phyloP scores from a whole-genome alignment of 768 basidiomycete species.

The Mycena belliarum region DNA sequence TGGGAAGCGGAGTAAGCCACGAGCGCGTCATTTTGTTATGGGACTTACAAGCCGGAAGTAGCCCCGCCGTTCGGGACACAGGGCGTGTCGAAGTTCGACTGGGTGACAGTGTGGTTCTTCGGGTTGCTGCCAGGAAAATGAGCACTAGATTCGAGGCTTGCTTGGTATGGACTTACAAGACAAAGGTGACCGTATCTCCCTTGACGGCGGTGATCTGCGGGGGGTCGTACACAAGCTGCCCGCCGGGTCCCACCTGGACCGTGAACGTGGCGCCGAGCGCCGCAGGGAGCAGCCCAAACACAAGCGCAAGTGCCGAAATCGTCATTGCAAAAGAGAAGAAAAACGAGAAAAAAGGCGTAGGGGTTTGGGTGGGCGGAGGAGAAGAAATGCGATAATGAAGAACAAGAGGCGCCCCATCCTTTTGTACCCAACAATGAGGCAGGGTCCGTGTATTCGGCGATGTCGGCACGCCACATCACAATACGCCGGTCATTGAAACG shows the following conservation, averaged over 20 bases:
- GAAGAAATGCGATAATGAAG: background rate
- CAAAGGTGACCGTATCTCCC: slow-evolving; percentile 23
- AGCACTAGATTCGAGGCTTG: background rate
- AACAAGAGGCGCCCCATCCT: background rate
- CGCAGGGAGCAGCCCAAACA: slow-evolving; percentile 11
- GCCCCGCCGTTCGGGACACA: slow-evolving; percentile 27
- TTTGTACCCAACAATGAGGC: background rate
- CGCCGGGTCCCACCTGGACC: slow-evolving; percentile 24
- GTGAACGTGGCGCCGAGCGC: slow-evolving; percentile 11
- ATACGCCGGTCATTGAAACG: no score
- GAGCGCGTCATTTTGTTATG: background rate
- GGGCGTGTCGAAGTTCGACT: slow-evolving; percentile 35
- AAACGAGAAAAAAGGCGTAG: background rate
- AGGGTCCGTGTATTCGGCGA: background rate
- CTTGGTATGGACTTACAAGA: slow-evolving; percentile 23
- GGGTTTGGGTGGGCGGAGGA: background rate
- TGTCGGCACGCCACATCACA: no score
- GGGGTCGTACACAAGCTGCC: slow-evolving; percentile 19
- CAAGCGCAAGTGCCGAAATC: background rate
- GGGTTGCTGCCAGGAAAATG: slow-evolving; percentile 16
- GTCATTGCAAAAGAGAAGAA: slow-evolving; percentile 8
- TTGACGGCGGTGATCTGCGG: slow-evolving; percentile 18
- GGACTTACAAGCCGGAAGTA: slow-evolving; percentile 29
- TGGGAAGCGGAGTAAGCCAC: background rate
- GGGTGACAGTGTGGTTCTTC: slow-evolving; percentile 35